These are phyloP conservation scores for Leccinum proximum DNA, from an alignment of 1,284 basidiomycete genomes.

Conservation along the genomic window DNA sequence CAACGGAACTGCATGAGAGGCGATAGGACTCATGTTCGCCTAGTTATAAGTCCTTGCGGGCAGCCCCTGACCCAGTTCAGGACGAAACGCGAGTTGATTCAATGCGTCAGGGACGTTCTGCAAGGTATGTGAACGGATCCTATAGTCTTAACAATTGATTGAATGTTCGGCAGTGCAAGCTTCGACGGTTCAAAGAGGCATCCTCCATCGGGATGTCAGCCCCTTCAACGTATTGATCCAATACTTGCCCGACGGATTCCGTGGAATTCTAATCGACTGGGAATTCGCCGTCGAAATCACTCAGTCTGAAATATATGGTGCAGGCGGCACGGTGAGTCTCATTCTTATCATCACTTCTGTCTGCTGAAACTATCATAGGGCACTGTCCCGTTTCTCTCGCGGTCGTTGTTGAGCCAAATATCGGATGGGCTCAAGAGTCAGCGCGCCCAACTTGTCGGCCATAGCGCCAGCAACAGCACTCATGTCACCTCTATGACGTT, in stretches of 20 bases:
- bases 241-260: not conserved
- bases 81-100: not conserved
- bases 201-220: not conserved
- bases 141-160: not conserved
- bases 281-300: not conserved
- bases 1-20: not conserved
- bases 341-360: not conserved
- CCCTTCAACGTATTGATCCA: not conserved
- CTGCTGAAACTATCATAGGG: not conserved
- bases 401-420: not conserved
- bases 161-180: not conserved
- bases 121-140: not conserved
- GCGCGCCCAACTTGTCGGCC: too few species aligned
- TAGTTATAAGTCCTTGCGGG: not conserved
- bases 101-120: not conserved
- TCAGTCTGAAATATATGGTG: not conserved
- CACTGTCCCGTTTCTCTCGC: not conserved
- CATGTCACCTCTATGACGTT: too few species aligned
- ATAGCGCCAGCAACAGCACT: too few species aligned
- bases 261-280: not conserved
- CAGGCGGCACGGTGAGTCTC: not conserved
- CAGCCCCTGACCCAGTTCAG: not conserved
- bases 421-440: not conserved
- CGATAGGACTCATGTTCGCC: not conserved
- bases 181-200: not conserved